Evolutionary conservation across 768 basidiomycete genomes (phyloP), one percentile per base, ranked within the genome.

Genomic region (Russula emetica): DNA sequence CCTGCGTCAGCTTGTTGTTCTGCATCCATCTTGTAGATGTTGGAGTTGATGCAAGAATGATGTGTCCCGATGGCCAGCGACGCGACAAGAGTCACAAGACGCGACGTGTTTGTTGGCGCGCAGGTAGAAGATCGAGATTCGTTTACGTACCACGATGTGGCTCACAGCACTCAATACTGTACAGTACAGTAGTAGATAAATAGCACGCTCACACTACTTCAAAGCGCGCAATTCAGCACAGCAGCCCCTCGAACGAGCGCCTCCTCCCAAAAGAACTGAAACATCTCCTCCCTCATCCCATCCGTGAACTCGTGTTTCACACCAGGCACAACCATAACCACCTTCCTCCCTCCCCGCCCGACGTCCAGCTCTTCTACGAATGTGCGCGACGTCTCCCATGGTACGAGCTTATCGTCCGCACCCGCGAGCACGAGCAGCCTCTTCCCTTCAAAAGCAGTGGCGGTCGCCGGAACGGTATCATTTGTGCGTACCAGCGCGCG

Each of bases 401-500:
- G 78, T 38, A 79, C 79, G 13, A 78, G 65, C 50, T 58, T 59
- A 60, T 80, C 80, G 6, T 69, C 72, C 53, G 24, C 70, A 0
- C 91, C 92, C 0, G 85, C 84, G 4, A 94, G 73, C 3, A 88
- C 84, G 6, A 94, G 78, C 16, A 94, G 79, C 69, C 84, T 83
- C 77, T 92, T 92, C 1, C 84, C 86, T 5, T 78, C 62, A 72
- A 89, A 92, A 1, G 86, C 83, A 14, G 74, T 69, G 66, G 79
- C 83, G 5, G 82, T 74, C 42, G 77, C 74, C 3, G 71, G 72
- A 3, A 73, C 78, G 0, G 85, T 83, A 66, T 85, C 83, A 30
- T 76, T 66, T 18, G 67, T 70, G 44, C 73, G 66, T n/a, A 91
- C 76, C 49, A 84, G 72, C 20, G 73, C 73, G 34, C 79, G 73